Evolutionary conservation across 1,284 basidiomycete species (phyloP).

Genomic region (Irpex lacteus): DNA sequence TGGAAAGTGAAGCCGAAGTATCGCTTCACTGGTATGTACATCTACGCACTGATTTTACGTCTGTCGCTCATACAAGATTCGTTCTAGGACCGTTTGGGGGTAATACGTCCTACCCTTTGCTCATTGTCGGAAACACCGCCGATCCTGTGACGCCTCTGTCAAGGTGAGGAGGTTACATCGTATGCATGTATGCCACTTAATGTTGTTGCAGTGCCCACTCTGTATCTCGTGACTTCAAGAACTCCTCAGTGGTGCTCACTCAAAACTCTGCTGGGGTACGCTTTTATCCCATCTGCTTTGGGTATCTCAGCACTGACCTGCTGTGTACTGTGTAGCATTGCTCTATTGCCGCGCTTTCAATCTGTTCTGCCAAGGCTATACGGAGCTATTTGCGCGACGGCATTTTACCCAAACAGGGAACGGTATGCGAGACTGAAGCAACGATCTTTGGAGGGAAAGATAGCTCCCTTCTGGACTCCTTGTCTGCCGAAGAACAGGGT

Average conservation of each 20-base stretch:
- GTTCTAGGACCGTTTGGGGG: constrained; percentile 13
- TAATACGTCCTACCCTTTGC: constrained; percentile 16
- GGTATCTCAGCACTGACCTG: too few species aligned
- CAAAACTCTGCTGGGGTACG: constrained; percentile 21
- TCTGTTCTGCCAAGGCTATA: constrained; percentile 12
- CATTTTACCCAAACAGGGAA: constrained; percentile 9
- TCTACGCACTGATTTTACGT: background rate
- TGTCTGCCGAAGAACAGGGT: background rate
- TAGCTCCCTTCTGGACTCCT: background rate
- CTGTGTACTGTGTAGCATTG: background rate
- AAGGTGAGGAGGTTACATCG: constrained; percentile 1
- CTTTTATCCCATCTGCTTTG: too few species aligned
- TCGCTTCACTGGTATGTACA: constrained; percentile 11
- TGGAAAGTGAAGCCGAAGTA: constrained; percentile 17
- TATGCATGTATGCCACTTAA: background rate
- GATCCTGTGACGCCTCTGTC: constrained; percentile 14
- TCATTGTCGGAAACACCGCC: constrained; percentile 19
- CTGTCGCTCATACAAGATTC: background rate
- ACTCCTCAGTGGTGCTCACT: constrained; percentile 18
- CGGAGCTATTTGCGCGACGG: constrained; percentile 11
- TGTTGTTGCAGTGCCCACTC: constrained; percentile 16
- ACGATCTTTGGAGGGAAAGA: constrained; percentile 3
- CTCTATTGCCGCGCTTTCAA: constrained; percentile 5
- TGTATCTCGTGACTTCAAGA: constrained; percentile 17
- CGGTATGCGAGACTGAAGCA: constrained; percentile 4